Evolutionary conservation across 495 filamentous ascomycete genomes (phyloP), one percentile per base, ranked within the genome.

Genomic region (Friedmanniomyces endolithicus): DNA sequence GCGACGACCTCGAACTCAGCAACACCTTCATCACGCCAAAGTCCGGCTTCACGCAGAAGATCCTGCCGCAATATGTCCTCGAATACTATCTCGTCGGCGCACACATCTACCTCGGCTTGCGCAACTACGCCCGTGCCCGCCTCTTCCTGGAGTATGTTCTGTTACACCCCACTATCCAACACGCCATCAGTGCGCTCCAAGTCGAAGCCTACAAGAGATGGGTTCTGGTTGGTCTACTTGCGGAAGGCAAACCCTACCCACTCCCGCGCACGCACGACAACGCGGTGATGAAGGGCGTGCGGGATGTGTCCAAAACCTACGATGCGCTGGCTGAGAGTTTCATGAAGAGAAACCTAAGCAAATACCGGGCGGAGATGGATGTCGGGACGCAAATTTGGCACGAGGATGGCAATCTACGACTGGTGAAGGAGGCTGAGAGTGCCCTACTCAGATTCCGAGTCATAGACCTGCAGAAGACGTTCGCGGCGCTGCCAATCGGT

Each of bases 181-280:
- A 69, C 22, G 68, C 74, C 12, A 73, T 78, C 19, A 90, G 82
- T 68, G 83, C 80, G 67, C 75, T 92, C 27, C 88, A 89, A 83
- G 74, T 86, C 1, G 88, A 95, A 62, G 87, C 87, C 14, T 94
- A 94, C 73, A 94, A 90, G 67, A 96, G 94, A 70, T 95, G 87
- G 84, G 67, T 92, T 9, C 70, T 98, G n/a, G 77, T 90, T 4
- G 78, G 80, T 34, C 70, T 95, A 35, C 72, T 97, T 11, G 72
- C 75, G 19, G 71, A 82, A 40, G 90, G 90, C 63, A 83, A 78
- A 68, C 77, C 84, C 61, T 70, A 59, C 66, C 47, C 64, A 2
- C 53, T 71, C 44, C 77, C 80, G 6, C 73, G 66, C 24, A 71
- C 73, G 7, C 70, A 75, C 17, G 67, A 73, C 53, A 52, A 66